Base-by-base conservation (phyloP, 164 flowering plant species). In the Santalum album region DNA sequence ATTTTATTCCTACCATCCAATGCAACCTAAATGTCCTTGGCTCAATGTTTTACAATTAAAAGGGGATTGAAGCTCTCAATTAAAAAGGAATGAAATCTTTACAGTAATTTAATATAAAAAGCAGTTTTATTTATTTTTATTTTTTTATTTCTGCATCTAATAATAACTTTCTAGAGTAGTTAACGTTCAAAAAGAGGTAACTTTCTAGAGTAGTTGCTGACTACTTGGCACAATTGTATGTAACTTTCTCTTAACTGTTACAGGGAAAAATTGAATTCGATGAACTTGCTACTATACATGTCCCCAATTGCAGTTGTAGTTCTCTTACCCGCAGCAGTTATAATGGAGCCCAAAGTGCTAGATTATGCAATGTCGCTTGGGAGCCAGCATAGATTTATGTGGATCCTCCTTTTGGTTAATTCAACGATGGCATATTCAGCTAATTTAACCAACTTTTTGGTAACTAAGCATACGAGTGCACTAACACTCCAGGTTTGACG, bases 391-490 rank as follows among this genome's bases (percentile, higher is more conserved):
- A 78, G 55, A 55, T 78, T 60, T 57, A 80, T 89, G 82, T 80
- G 85, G 90, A 23, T 82, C 24, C 91, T 89, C 66, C 89, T 92
- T 63, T 24, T 79, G 21, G 35, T 84, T 56, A 92, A 92, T 67
- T 89, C 98, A 49, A 59, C 71, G 17, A 65, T 83, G 82, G 98
- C 98, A 12, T 92, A 86, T 65, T 69, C 80, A 15, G 98, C 84
- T 15, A 92, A 92, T 65, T 69, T 92, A 67, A 59, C 77, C 38
- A 92, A 92, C 70, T 89, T 92, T 73, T 75, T 91, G 83, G 98
- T 91, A 59, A 92, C 98, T 7, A 92, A 92, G 71, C 90, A 92
- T 62, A 92, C 98, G 19, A 92, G 98, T 70, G 78, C 98, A n/a
- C 58, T 92, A 16, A 92, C 98, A 7, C 94, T 92, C 54, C 98